Percentiles rank a stretch among this genome's conserved stretches.
Conservation (phyloP, 257 asterid species). For the Paulownia fortunei region DNA sequence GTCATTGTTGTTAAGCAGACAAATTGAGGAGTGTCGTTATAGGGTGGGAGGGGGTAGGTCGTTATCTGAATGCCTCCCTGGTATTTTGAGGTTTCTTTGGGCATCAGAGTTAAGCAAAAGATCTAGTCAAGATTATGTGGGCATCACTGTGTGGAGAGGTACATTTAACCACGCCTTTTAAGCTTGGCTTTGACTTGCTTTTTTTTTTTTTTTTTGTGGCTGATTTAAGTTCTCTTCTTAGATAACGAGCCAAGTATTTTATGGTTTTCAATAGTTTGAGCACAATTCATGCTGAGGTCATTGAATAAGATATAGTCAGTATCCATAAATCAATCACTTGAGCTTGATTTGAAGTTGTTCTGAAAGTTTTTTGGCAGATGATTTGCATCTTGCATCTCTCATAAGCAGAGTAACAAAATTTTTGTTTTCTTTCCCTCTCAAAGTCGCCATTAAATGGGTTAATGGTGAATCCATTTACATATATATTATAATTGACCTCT, state of each 20-base stretch:
- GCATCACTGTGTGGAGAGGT: background rate
- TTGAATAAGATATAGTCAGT: background rate
- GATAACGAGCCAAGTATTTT: background rate
- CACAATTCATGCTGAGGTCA: background rate
- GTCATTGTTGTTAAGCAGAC: background rate
- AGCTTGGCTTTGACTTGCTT: background rate
- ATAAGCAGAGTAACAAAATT: too few species aligned
- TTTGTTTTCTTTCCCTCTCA: too few species aligned
- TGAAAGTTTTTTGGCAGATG: too few species aligned
- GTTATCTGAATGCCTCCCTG: slow-evolving; percentile 14
- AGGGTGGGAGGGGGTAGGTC: background rate
- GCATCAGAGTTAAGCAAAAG: background rate
- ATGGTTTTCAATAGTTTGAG: background rate
- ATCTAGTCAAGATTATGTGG: background rate
- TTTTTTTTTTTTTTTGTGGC: background rate
- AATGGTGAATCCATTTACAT: too few species aligned
- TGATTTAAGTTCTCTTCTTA: background rate
- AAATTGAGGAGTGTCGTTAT: background rate
- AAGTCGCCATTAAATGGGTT: too few species aligned
- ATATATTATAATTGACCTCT: too few species aligned
- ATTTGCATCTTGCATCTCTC: too few species aligned
- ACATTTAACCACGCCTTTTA: background rate
- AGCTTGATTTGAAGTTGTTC: too few species aligned
- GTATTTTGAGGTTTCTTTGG: background rate
- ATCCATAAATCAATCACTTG: background rate